A percentile compares a stretch with the other conserved stretches of the same genome.
These are phyloP conservation scores for Debaryomyces fabryi DNA, from an alignment of 1,139 yeast species.

Conservation along the genomic window DNA sequence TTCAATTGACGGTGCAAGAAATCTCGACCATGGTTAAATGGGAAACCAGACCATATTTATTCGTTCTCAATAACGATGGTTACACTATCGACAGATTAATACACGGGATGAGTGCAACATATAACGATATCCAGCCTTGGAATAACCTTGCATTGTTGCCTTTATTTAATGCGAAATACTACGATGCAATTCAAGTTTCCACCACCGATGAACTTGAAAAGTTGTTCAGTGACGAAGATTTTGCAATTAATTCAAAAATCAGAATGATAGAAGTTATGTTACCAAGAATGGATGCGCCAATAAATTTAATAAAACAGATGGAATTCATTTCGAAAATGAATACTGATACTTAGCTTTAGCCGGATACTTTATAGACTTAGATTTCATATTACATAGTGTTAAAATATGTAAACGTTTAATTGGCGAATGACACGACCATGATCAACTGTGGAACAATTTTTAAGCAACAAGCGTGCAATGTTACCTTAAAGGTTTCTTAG, in stretches of 20 bases:
- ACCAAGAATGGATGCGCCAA: conserved; percentile 82
- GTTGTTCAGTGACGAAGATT: conserved; percentile 54
- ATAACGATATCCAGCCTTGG: conserved; percentile 86
- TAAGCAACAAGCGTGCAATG: background rate
- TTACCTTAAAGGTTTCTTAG: background rate
- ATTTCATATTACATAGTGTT: background rate
- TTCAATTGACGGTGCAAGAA: conserved; percentile 86
- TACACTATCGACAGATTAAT: conserved; percentile 88
- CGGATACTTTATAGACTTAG: background rate
- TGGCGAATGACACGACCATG: conserved; percentile 5
- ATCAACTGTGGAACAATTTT: background rate
- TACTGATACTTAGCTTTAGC: background rate
- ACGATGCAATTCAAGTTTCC: conserved; percentile 56
- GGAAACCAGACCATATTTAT: conserved; percentile 77
- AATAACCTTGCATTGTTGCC: conserved; percentile 69
- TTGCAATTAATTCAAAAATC: conserved; percentile 64
- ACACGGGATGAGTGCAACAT: conserved; percentile 75
- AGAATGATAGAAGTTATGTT: conserved; percentile 80
- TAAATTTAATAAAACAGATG: conserved; percentile 45
- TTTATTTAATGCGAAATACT: conserved; percentile 68
- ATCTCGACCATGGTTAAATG: conserved; percentile 82
- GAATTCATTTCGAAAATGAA: conserved; percentile 13
- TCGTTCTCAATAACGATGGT: conserved; percentile 83
- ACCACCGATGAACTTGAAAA: conserved; percentile 69
- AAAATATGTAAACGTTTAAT: background rate